These are phyloP conservation scores for Akanthomyces lecanii DNA, from an alignment of 2,329 filamentous ascomycete species.

Conservation along the genomic window DNA sequence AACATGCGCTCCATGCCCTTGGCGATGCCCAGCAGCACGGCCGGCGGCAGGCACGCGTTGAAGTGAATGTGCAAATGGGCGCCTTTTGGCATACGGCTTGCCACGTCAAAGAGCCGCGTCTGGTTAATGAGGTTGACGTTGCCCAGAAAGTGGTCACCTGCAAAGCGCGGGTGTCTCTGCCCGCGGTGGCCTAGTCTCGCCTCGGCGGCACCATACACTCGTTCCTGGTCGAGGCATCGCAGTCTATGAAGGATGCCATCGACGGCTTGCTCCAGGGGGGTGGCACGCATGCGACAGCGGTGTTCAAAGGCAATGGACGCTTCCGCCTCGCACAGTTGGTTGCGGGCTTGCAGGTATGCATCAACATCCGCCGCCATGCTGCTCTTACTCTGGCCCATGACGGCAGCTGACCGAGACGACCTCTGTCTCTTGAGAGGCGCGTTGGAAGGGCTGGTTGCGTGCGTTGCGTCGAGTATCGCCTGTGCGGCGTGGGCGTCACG, in stretches of 20 bases:
- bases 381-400: neutral
- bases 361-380: neutral
- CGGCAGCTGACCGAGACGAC: neutral
- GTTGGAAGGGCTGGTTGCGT: neutral
- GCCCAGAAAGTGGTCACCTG: constrained; percentile 55
- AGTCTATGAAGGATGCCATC: constrained; percentile 38
- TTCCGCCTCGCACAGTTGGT: constrained; percentile 3
- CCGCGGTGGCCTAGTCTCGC: constrained; percentile 35
- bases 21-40: constrained; percentile 52
- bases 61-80: constrained; percentile 72
- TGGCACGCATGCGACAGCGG: constrained; percentile 29
- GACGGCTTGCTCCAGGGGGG: constrained; percentile 33
- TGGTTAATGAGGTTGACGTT: constrained; percentile 50
- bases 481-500: neutral
- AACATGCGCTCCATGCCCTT: constrained; percentile 62
- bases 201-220: constrained; percentile 33
- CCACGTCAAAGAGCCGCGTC: constrained; percentile 55
- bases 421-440: constrained; percentile 11
- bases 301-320: constrained; percentile 34
- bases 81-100: constrained; percentile 63
- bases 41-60: constrained; percentile 65
- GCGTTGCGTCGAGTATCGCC: neutral
- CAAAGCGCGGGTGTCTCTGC: constrained; percentile 42
- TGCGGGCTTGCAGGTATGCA: neutral
- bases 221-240: constrained; percentile 32